Base-by-base conservation (phyloP, 441 rosid genomes). In the Populus hybrid region DNA sequence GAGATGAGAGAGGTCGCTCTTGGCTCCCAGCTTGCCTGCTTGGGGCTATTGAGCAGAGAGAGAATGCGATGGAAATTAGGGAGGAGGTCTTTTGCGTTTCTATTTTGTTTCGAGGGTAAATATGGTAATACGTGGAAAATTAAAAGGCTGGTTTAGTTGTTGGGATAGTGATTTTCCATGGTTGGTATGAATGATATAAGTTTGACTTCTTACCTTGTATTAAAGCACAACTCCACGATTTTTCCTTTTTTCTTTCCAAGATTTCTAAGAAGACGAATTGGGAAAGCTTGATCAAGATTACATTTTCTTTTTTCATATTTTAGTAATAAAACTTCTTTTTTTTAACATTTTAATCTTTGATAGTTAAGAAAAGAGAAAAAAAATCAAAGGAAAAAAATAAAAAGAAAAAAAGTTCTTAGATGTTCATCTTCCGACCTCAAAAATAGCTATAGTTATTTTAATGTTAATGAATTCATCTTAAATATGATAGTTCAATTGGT, bases 1-100 rank as follows among this genome's bases (percentile, higher is more conserved):
- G 19, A 64, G 77, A 74, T 67, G 24, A 67, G 76, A 40, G 19
- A 64, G 77, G 77, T 70, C 72, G 84, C 76, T 80, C 76, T 69
- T 82, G 87, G 84, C 82, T 34, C 36, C 36, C 59, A 5, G 59
- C 59, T 59, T n/a, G 64, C 23, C 19, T 59, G 64, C 64, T n/a
- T 59, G 1, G 9, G 64, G 6, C 11, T 14, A 46, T 14, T 4
- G 57, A 14, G 57, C 11, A 8, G 57, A n/a, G 5, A 7, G 24
- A 59, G 11, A n/a, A 59, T 10, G 64, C 64, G 64, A 59, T 59
- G 64, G 24, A 59, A 59, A n/a, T 11, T 59, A 59, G 24, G 24
- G n/a, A 59, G 64, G 64, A n/a, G 24, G 64, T n/a, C 11, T 2
- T 59, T 59, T 7, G 24, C 46, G 11, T 36, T 40, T 34, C 36